Conservation (phyloP, 495 filamentous ascomycete species). For the Articulospora tetracladia region DNA sequence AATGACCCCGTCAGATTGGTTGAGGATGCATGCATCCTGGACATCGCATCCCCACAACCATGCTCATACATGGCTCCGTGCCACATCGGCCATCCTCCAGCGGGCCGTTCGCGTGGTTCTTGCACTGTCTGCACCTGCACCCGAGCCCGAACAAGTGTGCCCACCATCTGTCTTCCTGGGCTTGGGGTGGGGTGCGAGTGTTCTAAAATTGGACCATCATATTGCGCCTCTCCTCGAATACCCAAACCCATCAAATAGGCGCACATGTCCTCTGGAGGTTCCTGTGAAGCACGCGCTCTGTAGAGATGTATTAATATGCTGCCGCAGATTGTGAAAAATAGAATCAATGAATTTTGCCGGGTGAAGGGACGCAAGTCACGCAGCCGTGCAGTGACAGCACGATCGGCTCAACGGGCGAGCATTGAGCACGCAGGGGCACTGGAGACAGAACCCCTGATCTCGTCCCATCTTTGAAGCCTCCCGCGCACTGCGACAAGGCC, state of each 20-base stretch:
- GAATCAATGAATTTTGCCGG: not conserved
- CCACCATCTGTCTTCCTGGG: not conserved
- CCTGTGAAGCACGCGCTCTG: not conserved
- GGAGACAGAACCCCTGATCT: not conserved
- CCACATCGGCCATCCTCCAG: no score
- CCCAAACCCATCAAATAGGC: not conserved
- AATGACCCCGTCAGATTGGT: not conserved
- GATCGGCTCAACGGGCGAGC: not conserved
- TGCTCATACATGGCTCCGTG: not conserved
- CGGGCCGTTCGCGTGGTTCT: no score
- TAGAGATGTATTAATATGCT: not conserved
- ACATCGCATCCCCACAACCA: no score
- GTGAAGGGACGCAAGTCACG: not conserved
- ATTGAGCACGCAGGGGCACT: not conserved
- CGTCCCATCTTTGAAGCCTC: not conserved
- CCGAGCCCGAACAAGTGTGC: not conserved
- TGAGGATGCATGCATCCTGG: no score
- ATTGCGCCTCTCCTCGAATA: not conserved
- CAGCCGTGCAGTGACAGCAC: not conserved
- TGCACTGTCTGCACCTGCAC: no score
- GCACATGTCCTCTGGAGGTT: not conserved
- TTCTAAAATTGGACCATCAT: not conserved
- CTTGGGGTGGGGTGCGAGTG: no score
- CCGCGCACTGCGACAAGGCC: not conserved
- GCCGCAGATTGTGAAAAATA: not conserved